Base-by-base conservation (phyloP, 1,284 basidiomycete species). In the Blastosporella zonata region DNA sequence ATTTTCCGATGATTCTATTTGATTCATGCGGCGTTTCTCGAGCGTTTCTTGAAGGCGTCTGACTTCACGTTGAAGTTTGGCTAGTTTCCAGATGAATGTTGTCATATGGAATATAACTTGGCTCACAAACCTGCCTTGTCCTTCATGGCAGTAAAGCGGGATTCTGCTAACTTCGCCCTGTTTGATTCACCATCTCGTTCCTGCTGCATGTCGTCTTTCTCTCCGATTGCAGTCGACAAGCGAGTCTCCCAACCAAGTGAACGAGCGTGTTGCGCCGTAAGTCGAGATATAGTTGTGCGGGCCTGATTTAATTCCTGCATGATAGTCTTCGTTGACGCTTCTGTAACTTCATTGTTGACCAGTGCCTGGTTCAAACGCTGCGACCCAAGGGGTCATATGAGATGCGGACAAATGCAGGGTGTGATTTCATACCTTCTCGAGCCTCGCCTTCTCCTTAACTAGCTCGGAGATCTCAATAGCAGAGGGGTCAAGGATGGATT, bases 121-220 rank as follows among this genome's bases (percentile, higher is more conserved):
- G 44, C 17, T 1, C 9, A 75, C 75, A 57, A 56, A 86, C 77
- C 79, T 69, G 74, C 79, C 54, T 75, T 77, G 36, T 82, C 81
- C 55, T 81, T 82, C 52, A 89, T 69, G 13, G 81, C 76, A 23
- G 71, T 67, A 46, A 84, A 74, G 35, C 84, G 79, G 1, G 75
- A 70, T 56, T 94, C 90, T 6, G 90, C 87, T 33, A 84, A 68
- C 45, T 81, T 78, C 3, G 86, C 81, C 28, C 85, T 76, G 47
- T 87, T 81, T 5, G 79, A 70, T 57, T 94, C 90, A 43, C 77
- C 78, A 46, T 89, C 85, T 20, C 87, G 75, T 62, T 94, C 89
- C 64, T 96, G 91, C 50, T 83, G 82, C 59, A 90, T 75, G 62
- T 97, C 94, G 42, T 97, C 91, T 57, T 81, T 80, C 65, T 94